Evolutionary conservation across 1,284 basidiomycete species (phyloP).

Genomic region (Pascua guehoae): DNA sequence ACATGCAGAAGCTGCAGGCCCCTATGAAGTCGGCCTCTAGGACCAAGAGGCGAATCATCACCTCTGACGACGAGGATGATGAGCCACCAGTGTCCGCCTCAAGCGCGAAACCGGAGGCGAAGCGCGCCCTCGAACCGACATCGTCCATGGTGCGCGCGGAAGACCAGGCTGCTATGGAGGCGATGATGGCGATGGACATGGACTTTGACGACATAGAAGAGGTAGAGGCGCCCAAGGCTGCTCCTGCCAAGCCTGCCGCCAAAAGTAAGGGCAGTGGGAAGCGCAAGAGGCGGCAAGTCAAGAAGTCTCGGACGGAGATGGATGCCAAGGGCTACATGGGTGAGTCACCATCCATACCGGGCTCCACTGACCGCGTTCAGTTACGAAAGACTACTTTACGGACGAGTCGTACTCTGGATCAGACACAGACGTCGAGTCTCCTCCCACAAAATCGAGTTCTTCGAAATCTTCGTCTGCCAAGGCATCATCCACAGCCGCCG

Average conservation of each 20-base stretch:
- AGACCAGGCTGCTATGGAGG: conserved; percentile 44
- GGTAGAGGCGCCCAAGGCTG: conserved; percentile 3
- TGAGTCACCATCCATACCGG: conserved; percentile 14
- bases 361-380: conserved; percentile 13
- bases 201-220: conserved; percentile 22
- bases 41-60: conserved; percentile 30
- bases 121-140: conserved; percentile 24
- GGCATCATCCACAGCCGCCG: no score
- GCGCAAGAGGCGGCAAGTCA: conserved; percentile 29
- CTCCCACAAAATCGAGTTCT: background rate
- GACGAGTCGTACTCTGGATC: conserved; percentile 35
- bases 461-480: no score
- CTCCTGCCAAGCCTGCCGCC: background rate
- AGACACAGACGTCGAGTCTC: conserved; percentile 26
- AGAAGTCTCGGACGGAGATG: conserved; percentile 34
- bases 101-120: conserved; percentile 2
- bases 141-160: conserved; percentile 35
- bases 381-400: conserved; percentile 32
- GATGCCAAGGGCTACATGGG: conserved; percentile 45
- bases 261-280: conserved; percentile 4
- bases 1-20: background rate
- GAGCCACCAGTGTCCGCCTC: conserved; percentile 6
- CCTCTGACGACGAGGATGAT: conserved; percentile 36
- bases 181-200: conserved; percentile 44
- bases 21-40: conserved; percentile 1